phyloP scores from a whole-genome alignment of 2,329 filamentous ascomycete genomes.

The Xylariaceae sp. region DNA sequence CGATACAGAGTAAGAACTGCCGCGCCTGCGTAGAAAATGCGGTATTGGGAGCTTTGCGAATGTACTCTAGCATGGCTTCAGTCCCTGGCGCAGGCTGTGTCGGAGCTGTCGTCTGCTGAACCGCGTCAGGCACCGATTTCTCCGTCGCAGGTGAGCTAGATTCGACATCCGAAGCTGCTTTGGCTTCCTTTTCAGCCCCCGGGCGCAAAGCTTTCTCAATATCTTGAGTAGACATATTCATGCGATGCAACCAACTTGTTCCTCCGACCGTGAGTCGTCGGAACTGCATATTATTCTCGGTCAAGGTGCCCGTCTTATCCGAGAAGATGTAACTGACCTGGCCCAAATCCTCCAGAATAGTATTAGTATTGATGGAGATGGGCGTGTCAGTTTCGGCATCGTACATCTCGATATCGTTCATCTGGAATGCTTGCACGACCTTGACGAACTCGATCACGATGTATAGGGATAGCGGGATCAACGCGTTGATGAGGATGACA shows the following conservation, averaged over 20 bases:
- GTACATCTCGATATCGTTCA: conserved; percentile 84
- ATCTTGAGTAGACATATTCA: conserved; percentile 48
- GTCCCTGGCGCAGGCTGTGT: conserved; percentile 56
- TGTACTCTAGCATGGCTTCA: conserved; percentile 71
- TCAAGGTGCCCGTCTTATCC: conserved; percentile 91
- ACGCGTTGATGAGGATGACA: conserved; percentile 94
- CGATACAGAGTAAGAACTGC: conserved; percentile 77
- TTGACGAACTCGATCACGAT: conserved; percentile 88
- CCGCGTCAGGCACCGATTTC: conserved; percentile 29
- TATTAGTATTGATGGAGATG: conserved; percentile 85
- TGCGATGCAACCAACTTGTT: conserved; percentile 80
- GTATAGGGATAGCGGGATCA: conserved; percentile 86
- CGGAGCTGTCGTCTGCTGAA: conserved; percentile 25
- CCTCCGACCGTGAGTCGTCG: conserved; percentile 86
- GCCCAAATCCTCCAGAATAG: conserved; percentile 88
- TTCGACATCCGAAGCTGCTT: conserved; percentile 29
- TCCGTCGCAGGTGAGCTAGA: conserved; percentile 34
- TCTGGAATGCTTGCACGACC: conserved; percentile 68
- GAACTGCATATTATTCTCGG: conserved; percentile 94
- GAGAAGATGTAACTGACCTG: conserved; percentile 89
- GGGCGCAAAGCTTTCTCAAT: not conserved
- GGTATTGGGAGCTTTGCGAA: conserved; percentile 68
- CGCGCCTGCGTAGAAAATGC: conserved; percentile 72
- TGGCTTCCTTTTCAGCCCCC: conserved; percentile 1
- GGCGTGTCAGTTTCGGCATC: conserved; percentile 78